phyloP scores from a whole-genome alignment of 23 red algal genomes.

The Gracilariopsis chorda region DNA sequence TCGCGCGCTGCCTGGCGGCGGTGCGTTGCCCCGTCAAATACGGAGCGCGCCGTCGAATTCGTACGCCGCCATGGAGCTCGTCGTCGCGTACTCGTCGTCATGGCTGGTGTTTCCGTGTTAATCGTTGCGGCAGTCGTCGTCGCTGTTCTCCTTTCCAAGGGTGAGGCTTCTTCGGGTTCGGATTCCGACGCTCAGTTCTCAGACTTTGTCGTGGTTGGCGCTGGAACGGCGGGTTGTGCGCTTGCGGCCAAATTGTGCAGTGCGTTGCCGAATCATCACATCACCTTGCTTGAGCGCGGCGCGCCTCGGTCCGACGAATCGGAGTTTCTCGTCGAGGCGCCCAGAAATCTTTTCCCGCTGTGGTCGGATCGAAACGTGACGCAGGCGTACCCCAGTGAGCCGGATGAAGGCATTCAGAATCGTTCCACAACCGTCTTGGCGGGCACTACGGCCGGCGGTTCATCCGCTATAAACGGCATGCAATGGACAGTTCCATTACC shows the following conservation, averaged over 20 bases:
- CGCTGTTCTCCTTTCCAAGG: too few species aligned
- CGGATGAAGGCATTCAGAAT: not conserved
- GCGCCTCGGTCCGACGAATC: not conserved
- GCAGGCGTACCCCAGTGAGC: not conserved
- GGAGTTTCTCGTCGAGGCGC: slow-evolving; percentile 34
- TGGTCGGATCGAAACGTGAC: slow-evolving; percentile 35
- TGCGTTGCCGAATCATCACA: not conserved
- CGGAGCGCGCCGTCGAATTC: too few species aligned
- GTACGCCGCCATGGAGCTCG: too few species aligned
- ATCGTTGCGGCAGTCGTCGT: too few species aligned
- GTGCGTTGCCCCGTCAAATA: too few species aligned
- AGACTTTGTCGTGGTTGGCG: slow-evolving; percentile 70
- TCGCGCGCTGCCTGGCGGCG: too few species aligned
- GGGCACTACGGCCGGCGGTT: slow-evolving; percentile 54
- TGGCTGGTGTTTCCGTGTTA: too few species aligned
- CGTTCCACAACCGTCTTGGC: slow-evolving; percentile 7
- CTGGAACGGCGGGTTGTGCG: slow-evolving; percentile 59
- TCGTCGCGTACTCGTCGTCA: too few species aligned
- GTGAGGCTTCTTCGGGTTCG: too few species aligned
- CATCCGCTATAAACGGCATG: slow-evolving; percentile 57
- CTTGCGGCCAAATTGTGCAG: slow-evolving; percentile 34
- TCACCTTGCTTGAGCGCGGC: slow-evolving; percentile 51
- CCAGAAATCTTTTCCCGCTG: not conserved
- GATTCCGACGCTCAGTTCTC: not conserved
- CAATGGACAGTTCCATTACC: slow-evolving; percentile 47